Conservation (phyloP, 1,139 yeast species). For the Lodderomyces pseudojiufengensis region DNA sequence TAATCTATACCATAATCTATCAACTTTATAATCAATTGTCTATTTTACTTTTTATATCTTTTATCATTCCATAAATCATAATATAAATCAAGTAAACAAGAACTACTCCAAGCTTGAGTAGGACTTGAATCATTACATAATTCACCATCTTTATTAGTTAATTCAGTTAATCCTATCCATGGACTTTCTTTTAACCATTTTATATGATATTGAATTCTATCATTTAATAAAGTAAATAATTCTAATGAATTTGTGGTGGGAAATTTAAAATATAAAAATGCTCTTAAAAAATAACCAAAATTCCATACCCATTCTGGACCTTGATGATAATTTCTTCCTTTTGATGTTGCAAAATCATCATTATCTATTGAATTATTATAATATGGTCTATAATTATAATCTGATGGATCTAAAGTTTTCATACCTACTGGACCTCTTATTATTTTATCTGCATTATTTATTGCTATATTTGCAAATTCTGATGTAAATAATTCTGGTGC, state of each 20-base stretch:
- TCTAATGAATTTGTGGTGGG: constrained; percentile 1
- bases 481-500: constrained; percentile 87
- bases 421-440: constrained; percentile 90
- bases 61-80: constrained; percentile 49
- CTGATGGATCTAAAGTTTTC: constrained; percentile 89
- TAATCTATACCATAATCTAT: background rate
- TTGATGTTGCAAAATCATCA: constrained; percentile 85
- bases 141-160: constrained; percentile 84
- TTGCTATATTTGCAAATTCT: constrained; percentile 57
- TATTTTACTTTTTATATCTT: constrained; percentile 6
- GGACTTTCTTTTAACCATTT: constrained; percentile 68
- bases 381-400: constrained; percentile 86
- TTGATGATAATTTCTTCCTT: constrained; percentile 95
- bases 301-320: constrained; percentile 99
- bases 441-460: constrained; percentile 64
- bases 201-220: constrained; percentile 61
- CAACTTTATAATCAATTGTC: too few species aligned
- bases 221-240: constrained; percentile 28
- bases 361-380: constrained; percentile 78
- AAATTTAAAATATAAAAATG: constrained; percentile 58
- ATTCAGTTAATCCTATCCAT: constrained; percentile 93
- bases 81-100: constrained; percentile 78
- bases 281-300: constrained; percentile 81
- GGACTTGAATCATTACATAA: constrained; percentile 86
- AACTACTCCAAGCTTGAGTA: constrained; percentile 94